A percentile compares a stretch with the other conserved stretches of the same genome.
Conservation (phyloP, 345 rosid species). For the Corymbia maculata region DNA sequence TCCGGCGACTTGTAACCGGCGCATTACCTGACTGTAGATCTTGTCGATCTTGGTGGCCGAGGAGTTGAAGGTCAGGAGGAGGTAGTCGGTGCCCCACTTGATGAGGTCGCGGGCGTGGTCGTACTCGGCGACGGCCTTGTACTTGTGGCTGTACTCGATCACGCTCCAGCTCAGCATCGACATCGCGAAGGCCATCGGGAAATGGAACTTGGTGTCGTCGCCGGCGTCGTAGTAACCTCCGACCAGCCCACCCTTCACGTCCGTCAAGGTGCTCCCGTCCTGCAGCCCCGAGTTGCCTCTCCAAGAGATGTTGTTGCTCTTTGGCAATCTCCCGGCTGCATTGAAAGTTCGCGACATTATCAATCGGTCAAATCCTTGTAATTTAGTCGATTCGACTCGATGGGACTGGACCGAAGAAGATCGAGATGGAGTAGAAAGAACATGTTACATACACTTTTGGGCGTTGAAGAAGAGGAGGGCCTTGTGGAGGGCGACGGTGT, state of each 20-base stretch:
- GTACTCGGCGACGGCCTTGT: slow-evolving; percentile 43
- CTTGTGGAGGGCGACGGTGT: slow-evolving; percentile 71
- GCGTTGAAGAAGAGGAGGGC: slow-evolving; percentile 85
- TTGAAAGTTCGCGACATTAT: background rate
- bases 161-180: slow-evolving; percentile 95
- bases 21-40: slow-evolving; percentile 47
- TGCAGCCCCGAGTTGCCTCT: slow-evolving; percentile 59
- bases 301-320: slow-evolving; percentile 62
- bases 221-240: slow-evolving; percentile 94
- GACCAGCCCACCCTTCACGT: slow-evolving; percentile 41
- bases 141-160: slow-evolving; percentile 70
- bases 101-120: slow-evolving; percentile 57
- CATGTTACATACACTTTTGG: slow-evolving; percentile 59
- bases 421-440: background rate
- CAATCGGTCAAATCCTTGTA: background rate
- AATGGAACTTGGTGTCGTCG: slow-evolving; percentile 66
- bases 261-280: slow-evolving; percentile 42
- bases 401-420: too few relatives aligned
- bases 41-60: slow-evolving; percentile 48
- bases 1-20: background rate
- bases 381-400: too few relatives aligned
- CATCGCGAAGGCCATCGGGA: slow-evolving; percentile 86
- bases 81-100: slow-evolving; percentile 82
- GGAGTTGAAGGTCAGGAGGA: slow-evolving; percentile 72
- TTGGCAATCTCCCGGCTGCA: slow-evolving; percentile 69